Evolutionary conservation across 139 green algal genomes (phyloP).

Genomic region (Chlamydomonas sphaeroides): DNA sequence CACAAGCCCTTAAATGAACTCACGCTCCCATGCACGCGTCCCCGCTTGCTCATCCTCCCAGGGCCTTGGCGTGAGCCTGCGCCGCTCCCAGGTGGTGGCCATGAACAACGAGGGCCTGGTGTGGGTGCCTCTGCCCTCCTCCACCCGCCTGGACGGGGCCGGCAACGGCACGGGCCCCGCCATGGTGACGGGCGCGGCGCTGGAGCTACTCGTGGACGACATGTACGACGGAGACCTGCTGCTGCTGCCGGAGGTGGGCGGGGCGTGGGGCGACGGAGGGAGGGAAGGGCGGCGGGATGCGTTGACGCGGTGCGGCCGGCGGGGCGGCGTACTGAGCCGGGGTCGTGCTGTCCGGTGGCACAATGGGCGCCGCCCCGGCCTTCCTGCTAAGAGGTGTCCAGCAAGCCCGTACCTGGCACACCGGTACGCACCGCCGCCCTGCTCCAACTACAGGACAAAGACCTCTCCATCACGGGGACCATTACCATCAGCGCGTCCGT

Average conservation of each 20-base stretch:
- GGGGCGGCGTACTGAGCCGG: too few relatives aligned
- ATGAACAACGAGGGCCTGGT: neutral
- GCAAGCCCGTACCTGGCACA: too few relatives aligned
- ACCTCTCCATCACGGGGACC: neutral
- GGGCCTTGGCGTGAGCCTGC: neutral
- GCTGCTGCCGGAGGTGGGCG: neutral
- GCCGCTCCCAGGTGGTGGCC: neutral
- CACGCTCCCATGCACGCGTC: too few relatives aligned
- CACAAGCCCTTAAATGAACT: too few relatives aligned
- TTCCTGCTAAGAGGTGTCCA: too few relatives aligned
- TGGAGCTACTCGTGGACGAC: neutral
- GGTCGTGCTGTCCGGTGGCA: too few relatives aligned
- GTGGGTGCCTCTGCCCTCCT: neutral
- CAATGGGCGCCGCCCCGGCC: too few relatives aligned
- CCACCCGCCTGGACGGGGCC: neutral
- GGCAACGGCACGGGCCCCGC: neutral
- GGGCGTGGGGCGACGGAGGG: neutral
- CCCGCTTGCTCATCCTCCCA: neutral
- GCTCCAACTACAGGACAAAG: conserved; percentile 1
- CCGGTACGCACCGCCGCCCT: too few relatives aligned
- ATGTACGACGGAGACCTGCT: conserved; percentile 20
- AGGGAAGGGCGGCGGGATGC: too few relatives aligned
- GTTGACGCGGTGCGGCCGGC: too few relatives aligned
- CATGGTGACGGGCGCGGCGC: neutral
- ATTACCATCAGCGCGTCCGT: neutral